Evolutionary conservation across 2,329 filamentous ascomycete species (phyloP).

Genomic region (Erysiphe pulchra): DNA sequence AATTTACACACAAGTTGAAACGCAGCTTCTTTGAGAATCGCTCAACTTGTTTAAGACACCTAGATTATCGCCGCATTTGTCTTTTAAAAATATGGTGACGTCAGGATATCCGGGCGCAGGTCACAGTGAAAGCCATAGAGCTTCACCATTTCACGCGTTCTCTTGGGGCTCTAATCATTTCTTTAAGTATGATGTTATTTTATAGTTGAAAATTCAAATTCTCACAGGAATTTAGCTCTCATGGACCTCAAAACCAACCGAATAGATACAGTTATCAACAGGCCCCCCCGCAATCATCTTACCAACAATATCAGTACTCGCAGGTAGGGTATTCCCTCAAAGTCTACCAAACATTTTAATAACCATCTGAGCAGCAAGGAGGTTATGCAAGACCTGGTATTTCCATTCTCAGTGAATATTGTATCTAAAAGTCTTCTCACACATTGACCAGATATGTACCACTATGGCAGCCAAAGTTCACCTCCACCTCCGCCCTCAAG

Average conservation of each 20-base stretch:
- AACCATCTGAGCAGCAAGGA: background rate
- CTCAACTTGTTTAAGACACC: too few species aligned
- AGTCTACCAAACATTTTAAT: background rate
- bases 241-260: constrained; percentile 6
- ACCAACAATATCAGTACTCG: background rate
- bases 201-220: background rate
- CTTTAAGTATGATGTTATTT: constrained; percentile 17
- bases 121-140: constrained; percentile 22
- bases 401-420: constrained; percentile 1
- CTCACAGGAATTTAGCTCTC: background rate
- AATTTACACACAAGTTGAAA: too few species aligned
- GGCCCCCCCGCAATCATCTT: constrained; percentile 17
- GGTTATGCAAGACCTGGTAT: constrained; percentile 12
- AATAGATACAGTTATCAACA: constrained; percentile 22
- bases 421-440: background rate
- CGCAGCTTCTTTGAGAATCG: too few species aligned
- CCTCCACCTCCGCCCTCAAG: constrained; percentile 44
- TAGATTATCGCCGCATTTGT: too few species aligned
- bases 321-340: background rate
- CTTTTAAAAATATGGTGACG: constrained; percentile 17
- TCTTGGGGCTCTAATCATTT: constrained; percentile 20
- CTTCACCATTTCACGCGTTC: constrained; percentile 16
- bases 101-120: constrained; percentile 33
- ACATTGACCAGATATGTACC: constrained; percentile 14
- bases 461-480: constrained; percentile 27